A percentile compares a stretch with the other conserved stretches of the same genome.
These are phyloP conservation scores for Naegleria gruberi DNA, from an alignment of 208 protist genomes.

Conservation along the genomic window DNA sequence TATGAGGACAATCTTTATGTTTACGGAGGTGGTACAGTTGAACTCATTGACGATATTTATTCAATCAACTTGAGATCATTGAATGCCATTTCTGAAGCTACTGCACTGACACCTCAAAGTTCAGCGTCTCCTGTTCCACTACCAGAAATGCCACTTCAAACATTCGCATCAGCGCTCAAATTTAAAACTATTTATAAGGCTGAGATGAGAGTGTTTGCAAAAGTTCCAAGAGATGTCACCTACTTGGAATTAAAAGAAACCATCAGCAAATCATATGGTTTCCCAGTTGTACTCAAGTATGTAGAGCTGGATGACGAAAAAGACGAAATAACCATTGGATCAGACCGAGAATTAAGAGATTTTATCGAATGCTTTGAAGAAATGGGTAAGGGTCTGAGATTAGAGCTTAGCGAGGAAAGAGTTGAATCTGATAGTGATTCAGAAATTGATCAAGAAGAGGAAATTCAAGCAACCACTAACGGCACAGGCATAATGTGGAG, in stretches of 20 bases:
- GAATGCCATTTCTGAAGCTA: not conserved
- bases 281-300: not conserved
- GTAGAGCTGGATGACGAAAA: not conserved
- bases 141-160: not conserved
- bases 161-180: not conserved
- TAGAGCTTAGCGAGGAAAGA: not conserved
- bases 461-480: not conserved
- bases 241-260: not conserved
- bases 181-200: not conserved
- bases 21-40: not conserved
- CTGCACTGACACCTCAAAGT: not conserved
- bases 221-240: not conserved
- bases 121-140: not conserved
- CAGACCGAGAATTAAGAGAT: not conserved
- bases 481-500: not conserved
- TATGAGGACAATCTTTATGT: not conserved
- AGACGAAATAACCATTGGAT: conserved; percentile 6
- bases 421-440: not conserved
- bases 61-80: not conserved
- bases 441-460: not conserved
- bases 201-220: conserved; percentile 5
- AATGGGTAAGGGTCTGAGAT: not conserved
- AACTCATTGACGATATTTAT: not conserved
- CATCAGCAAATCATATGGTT: not conserved
- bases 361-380: not conserved